phyloP scores from a whole-genome alignment of 495 filamentous ascomycete genomes.

The Melanomma pulvis-pyrius region DNA sequence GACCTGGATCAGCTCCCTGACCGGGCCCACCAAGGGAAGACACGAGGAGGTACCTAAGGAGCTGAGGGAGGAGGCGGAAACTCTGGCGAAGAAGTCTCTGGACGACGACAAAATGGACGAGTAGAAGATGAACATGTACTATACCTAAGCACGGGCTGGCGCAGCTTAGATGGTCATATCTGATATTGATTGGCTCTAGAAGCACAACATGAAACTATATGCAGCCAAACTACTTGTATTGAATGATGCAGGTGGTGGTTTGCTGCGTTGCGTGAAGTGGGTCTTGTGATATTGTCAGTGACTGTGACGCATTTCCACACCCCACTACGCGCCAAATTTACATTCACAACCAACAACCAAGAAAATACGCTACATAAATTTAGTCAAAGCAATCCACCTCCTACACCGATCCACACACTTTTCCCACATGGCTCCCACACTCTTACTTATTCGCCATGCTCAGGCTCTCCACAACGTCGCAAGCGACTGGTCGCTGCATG shows the following conservation, averaged over 20 bases:
- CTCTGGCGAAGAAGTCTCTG: conserved; percentile 49
- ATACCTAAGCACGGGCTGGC: conserved; percentile 24
- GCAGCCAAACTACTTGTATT: background rate
- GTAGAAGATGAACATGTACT: conserved; percentile 35
- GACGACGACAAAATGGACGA: conserved; percentile 51
- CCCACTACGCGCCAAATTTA: conserved; percentile 49
- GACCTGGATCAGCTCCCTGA: conserved; percentile 86
- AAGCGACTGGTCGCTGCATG: conserved; percentile 46
- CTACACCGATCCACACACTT: conserved; percentile 33
- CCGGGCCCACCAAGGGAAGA: conserved; percentile 84
- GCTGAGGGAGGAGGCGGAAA: conserved; percentile 87
- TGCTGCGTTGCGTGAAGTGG: background rate
- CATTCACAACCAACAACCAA: background rate
- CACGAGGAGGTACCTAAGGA: conserved; percentile 91
- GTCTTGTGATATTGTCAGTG: conserved; percentile 40
- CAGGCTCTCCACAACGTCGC: conserved; percentile 31
- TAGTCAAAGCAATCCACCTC: conserved; percentile 55
- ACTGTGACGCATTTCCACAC: conserved; percentile 59
- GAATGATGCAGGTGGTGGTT: background rate
- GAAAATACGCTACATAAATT: conserved; percentile 47
- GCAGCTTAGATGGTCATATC: conserved; percentile 25
- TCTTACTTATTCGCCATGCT: conserved; percentile 32
- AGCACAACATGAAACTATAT: background rate
- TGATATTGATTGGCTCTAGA: conserved; percentile 3
- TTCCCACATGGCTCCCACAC: conserved; percentile 19